phyloP scores from a whole-genome alignment of 345 rosid genomes.

The Salix exigua region DNA sequence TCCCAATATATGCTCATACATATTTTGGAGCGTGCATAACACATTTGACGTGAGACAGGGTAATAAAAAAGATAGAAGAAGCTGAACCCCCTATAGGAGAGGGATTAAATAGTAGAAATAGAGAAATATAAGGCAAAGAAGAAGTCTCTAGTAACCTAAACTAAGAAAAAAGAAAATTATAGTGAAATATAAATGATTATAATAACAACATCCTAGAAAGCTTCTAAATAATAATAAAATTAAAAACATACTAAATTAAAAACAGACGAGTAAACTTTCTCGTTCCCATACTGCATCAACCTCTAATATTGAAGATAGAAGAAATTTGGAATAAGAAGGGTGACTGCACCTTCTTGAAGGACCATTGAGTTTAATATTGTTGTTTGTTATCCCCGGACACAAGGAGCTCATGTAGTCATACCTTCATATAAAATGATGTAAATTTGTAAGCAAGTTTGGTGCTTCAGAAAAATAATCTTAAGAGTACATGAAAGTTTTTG shows the following conservation, averaged over 20 bases:
- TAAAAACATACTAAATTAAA: no score
- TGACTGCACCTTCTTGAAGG: conserved; percentile 49
- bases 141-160: no score
- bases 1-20: not conserved
- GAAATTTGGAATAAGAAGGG: not conserved
- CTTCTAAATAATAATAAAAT: no score
- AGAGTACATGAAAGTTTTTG: not conserved
- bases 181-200: no score
- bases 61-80: no score
- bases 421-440: conserved; percentile 42
- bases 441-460: not conserved
- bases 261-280: no score
- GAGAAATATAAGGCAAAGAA: no score
- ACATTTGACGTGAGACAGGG: not conserved
- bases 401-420: conserved; percentile 56
- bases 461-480: not conserved
- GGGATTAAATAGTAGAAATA: no score
- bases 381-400: conserved; percentile 53
- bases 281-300: not conserved
- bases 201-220: no score
- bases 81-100: no score
- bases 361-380: conserved; percentile 31
- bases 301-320: not conserved
- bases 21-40: not conserved
- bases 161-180: no score